A percentile compares a stretch with the other conserved stretches of the same genome.
Evolutionary conservation across 2,329 filamentous ascomycete species (phyloP).

Genomic region (Trichophyton simii): DNA sequence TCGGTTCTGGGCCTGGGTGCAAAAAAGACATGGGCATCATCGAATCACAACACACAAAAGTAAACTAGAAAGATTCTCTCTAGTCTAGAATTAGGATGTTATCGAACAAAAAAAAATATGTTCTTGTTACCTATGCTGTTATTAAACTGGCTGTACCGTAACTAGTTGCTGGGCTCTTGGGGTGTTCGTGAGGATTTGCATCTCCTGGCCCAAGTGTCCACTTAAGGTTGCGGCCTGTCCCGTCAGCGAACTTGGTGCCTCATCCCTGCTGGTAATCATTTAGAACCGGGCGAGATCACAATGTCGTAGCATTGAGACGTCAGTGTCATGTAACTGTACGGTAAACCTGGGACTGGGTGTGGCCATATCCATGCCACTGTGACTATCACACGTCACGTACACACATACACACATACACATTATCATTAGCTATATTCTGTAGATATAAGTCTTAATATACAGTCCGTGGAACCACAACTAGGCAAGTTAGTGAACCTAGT

Average conservation of each 20-base stretch:
- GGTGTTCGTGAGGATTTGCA: not conserved
- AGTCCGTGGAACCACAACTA: too few species aligned
- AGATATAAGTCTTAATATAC: too few species aligned
- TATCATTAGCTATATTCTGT: too few species aligned
- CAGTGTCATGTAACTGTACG: not conserved
- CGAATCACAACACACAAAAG: not conserved
- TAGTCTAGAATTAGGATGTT: constrained; percentile 1
- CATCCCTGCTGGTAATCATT: not conserved
- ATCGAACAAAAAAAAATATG: not conserved
- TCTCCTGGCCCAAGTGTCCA: not conserved
- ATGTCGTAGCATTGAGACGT: not conserved
- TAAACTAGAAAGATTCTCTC: not conserved
- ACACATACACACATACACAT: too few species aligned
- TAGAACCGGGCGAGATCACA: not conserved
- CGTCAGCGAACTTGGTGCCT: not conserved
- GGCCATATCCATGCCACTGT: not conserved
- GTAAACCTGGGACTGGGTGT: too few species aligned
- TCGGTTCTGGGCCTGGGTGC: not conserved
- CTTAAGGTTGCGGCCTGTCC: not conserved
- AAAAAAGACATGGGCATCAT: not conserved
- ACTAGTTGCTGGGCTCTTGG: not conserved
- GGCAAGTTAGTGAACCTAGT: too few species aligned
- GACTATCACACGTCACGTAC: not conserved
- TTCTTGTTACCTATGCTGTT: not conserved
- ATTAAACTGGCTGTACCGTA: not conserved